Conservation (phyloP, 2,329 filamentous ascomycete species). For the Verticillium tricorpus region DNA sequence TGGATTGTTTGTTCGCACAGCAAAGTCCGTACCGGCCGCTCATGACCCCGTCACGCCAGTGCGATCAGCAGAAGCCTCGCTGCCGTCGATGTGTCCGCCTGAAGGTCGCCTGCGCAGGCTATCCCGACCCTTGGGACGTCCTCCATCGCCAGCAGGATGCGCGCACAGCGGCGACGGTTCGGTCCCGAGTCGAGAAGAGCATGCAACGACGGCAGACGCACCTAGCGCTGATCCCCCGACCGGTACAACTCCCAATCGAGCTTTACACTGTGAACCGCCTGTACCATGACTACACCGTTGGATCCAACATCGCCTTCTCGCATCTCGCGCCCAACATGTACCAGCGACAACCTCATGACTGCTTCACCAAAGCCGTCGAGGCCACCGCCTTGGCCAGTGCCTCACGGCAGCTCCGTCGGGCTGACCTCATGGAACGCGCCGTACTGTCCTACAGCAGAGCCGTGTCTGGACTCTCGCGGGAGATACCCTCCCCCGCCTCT, state of each 20-base stretch:
- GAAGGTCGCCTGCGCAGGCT: neutral
- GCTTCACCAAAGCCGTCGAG: constrained; percentile 7
- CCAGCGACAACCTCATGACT: constrained; percentile 14
- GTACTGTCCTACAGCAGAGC: constrained; percentile 6
- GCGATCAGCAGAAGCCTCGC: constrained; percentile 1
- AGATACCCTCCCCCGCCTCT: neutral
- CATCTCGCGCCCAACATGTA: neutral
- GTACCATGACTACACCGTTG: constrained; percentile 3
- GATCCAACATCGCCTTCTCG: constrained; percentile 1
- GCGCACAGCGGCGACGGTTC: constrained; percentile 3
- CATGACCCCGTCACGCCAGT: neutral
- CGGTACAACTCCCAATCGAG: neutral
- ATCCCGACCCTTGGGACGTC: neutral
- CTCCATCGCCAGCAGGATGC: constrained; percentile 8
- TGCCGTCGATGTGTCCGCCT: neutral
- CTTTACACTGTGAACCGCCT: constrained; percentile 5
- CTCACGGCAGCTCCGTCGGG: constrained; percentile 3
- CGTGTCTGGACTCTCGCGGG: neutral
- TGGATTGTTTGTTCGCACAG: neutral
- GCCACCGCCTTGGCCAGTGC: constrained; percentile 7
- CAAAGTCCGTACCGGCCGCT: neutral
- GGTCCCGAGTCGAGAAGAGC: constrained; percentile 3
- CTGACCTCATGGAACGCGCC: constrained; percentile 6
- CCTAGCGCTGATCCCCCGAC: neutral
- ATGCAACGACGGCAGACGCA: neutral